Evolutionary conservation across 768 basidiomycete genomes (phyloP).

Genomic region (Termitomyces sp.): DNA sequence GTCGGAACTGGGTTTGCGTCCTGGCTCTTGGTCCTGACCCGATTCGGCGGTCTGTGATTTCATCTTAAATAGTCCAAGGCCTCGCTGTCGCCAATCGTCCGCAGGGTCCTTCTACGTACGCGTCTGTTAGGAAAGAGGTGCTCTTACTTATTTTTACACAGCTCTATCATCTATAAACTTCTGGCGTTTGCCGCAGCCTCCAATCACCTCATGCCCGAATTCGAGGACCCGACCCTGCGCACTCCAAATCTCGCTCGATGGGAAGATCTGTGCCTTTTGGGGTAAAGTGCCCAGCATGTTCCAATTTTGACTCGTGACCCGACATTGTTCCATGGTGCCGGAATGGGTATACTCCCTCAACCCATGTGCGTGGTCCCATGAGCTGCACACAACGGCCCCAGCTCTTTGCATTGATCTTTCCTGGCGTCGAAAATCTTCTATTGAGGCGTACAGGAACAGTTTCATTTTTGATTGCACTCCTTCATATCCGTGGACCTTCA

Average conservation of each 20-base stretch:
- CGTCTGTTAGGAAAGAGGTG: conserved; percentile 1
- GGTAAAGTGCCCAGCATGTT: conserved; percentile 3
- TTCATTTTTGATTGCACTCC: not conserved
- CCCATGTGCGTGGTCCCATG: not conserved
- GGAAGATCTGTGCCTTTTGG: conserved; percentile 13
- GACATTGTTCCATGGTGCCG: conserved; percentile 5
- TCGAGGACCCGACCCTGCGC: conserved; percentile 8
- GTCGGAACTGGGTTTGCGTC: conserved; percentile 12
- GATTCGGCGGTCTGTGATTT: conserved; percentile 12
- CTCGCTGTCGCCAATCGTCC: conserved; percentile 3
- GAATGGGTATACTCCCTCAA: not conserved
- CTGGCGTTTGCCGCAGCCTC: conserved; percentile 12
- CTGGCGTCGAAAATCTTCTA: not conserved
- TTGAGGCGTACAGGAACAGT: not conserved
- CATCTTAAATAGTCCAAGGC: conserved; percentile 4
- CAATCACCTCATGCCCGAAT: conserved; percentile 8
- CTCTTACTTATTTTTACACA: conserved; percentile 9
- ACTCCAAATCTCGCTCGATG: conserved; percentile 7
- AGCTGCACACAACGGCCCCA: not conserved
- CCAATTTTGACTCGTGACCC: conserved; percentile 1
- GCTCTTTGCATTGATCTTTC: not conserved
- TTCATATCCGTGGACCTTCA: not conserved
- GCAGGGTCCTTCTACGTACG: conserved; percentile 4
- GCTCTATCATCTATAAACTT: conserved; percentile 9
- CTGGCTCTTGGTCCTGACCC: conserved; percentile 7